Conservation (phyloP, 2,329 filamentous ascomycete genomes). For the Cladosporium colombiae region DNA sequence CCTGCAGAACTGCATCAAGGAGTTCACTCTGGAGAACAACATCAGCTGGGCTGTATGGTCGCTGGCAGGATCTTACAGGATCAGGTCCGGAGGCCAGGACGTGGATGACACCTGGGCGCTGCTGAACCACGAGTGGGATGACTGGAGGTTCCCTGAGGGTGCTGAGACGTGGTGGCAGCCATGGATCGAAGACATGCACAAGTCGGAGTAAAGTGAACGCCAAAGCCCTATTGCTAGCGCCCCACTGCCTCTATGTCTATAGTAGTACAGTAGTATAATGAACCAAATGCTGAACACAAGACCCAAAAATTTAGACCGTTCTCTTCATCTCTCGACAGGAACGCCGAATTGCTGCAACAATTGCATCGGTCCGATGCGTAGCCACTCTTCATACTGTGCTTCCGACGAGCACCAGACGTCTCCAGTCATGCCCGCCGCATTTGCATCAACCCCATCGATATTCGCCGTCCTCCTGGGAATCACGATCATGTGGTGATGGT, state of each 20-base stretch:
- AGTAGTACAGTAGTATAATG: not conserved
- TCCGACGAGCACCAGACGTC: slow-evolving; percentile 30
- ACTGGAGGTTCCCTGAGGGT: slow-evolving; percentile 49
- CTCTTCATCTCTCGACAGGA: not conserved
- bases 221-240: not conserved
- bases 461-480: slow-evolving; percentile 37
- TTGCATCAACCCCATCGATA: slow-evolving; percentile 33
- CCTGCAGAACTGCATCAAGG: slow-evolving; percentile 50
- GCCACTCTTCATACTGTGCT: slow-evolving; percentile 25
- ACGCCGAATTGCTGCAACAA: slow-evolving; percentile 25
- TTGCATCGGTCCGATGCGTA: slow-evolving; percentile 23
- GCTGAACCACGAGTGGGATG: slow-evolving; percentile 50
- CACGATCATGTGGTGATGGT: slow-evolving; percentile 37
- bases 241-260: not conserved
- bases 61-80: slow-evolving; percentile 51
- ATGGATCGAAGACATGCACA: slow-evolving; percentile 50
- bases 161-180: slow-evolving; percentile 55
- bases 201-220: not conserved
- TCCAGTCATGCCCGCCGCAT: slow-evolving; percentile 42
- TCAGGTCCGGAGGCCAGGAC: slow-evolving; percentile 48
- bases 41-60: slow-evolving; percentile 55
- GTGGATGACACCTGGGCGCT: slow-evolving; percentile 53
- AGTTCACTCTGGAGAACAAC: slow-evolving; percentile 48
- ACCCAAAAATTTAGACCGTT: not conserved
- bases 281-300: not conserved